Conservation (phyloP, 352 stramenopile genomes). For the Blastocystis sp. region DNA sequence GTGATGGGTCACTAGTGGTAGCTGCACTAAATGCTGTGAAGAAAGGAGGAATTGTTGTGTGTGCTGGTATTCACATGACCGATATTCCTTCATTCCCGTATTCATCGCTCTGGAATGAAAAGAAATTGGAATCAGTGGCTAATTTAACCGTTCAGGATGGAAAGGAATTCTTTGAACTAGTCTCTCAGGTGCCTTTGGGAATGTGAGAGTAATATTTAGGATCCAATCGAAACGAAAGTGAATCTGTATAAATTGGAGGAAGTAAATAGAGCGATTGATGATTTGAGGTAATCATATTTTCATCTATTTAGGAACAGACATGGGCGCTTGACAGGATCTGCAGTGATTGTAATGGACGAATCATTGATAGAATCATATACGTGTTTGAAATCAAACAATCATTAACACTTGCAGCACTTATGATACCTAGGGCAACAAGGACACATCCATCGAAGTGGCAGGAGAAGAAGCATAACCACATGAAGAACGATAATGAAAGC, state of each 20-base stretch:
- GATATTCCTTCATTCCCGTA: slow-evolving; percentile 60
- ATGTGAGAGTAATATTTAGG: background rate
- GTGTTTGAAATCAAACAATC: slow-evolving; percentile 22
- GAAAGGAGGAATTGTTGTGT: slow-evolving; percentile 62
- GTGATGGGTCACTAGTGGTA: slow-evolving; percentile 17
- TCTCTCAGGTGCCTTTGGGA: background rate
- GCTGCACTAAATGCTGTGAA: slow-evolving; percentile 26
- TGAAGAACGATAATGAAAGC: background rate
- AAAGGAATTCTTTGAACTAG: slow-evolving; percentile 56
- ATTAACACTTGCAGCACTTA: background rate
- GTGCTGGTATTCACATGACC: slow-evolving; percentile 64
- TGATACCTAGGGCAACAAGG: background rate
- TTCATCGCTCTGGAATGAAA: slow-evolving; percentile 50
- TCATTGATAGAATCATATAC: background rate
- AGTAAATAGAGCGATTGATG: slow-evolving; percentile 54
- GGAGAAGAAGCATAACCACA: background rate
- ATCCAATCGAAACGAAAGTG: slow-evolving; percentile 44
- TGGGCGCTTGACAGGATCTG: slow-evolving; percentile 41
- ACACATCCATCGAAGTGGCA: background rate
- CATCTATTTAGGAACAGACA: slow-evolving; percentile 2
- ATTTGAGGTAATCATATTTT: slow-evolving; percentile 14
- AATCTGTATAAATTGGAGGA: slow-evolving; percentile 49
- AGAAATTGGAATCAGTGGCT: slow-evolving; percentile 44
- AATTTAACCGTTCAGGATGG: slow-evolving; percentile 63
- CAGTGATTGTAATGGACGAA: slow-evolving; percentile 49